Base-by-base conservation (phyloP, 2,329 filamentous ascomycete genomes). In the Phialophora macrospora region DNA sequence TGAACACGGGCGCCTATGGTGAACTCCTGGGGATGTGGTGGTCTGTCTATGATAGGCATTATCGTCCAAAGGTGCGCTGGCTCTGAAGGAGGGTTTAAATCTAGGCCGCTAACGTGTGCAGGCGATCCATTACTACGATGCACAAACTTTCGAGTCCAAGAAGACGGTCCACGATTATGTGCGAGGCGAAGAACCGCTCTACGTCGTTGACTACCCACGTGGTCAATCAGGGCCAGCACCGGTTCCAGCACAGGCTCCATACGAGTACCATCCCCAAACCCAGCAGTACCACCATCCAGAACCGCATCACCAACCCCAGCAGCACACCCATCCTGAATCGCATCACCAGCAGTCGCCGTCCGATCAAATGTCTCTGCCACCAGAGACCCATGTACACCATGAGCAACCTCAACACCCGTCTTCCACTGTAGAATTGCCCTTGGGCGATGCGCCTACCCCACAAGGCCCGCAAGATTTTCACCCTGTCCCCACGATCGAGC, bases 21-120 rank as follows among this genome's bases (percentile, higher is more conserved):
- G 90, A 97, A 78, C 89, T 98, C 81, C 80, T 93, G 49, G 89
- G 88, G 66, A 87, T 88, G 74, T 99, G 95, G 95, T 99, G 94
- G 94, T 87, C 92, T 52, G 90, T 96, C 49, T 96, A 96, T 76
- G 94, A 98, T 78, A 84, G 87, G 68, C 93, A 98, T 80, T 93
- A 96, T 76, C 84, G 67, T 24, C 62, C 62, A 60, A 63, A 67
- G 67, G 67, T 69, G 24, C 7, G 48, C 34, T 7, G 46, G 7
- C 9, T 24, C 24, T 2, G 34, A 8, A 38, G 26, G n/a, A 11
- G 26, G 20, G 20, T 9, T 30, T 24, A 38, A 17, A 22, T 14
- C 32, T 9, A 12, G 14, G 24, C 28, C 20, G 38, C 51, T 64
- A 22, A 67, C 32, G 7, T 49, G 60, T 38, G 41, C 46, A 65